Base-by-base conservation (phyloP, 2,329 filamentous ascomycete species). In the Calonectria pseudoturangicola region DNA sequence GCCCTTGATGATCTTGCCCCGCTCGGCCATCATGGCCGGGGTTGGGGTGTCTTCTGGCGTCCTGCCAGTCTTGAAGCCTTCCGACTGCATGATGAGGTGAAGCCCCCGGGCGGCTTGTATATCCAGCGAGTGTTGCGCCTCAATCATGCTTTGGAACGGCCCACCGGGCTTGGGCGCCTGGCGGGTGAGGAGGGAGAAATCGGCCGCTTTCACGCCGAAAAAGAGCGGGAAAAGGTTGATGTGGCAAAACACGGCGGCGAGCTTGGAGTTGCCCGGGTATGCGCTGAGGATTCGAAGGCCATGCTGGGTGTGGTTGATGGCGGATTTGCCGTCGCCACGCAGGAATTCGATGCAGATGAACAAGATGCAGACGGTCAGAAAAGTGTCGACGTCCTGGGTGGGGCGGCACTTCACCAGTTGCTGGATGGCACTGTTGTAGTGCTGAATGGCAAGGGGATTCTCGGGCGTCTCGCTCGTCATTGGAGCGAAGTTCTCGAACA, bases 261-360 rank as follows among this genome's bases (percentile, higher is more conserved):
- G 76, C 27, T 84, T 76, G 4, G 82, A 78, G 21, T 72, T 79
- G 2, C 76, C 73, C 12, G 70, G 66, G 3, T 50, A 64, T 0
- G 74, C 75, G 64, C 83, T 82, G 8, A 86, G 78, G 1, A 87
- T 80, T 18, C 74, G 73, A 18, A 85, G 79, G 12, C 86, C 86
- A 67, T 87, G 85, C 0, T 79, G 79, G 5, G 81, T 82, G 68
- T 87, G 86, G 10, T 79, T 78, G 5, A 83, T 79, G 0, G 85
- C 86, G 4, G 80, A 78, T 7, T 80, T 74, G 21, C 76, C 77
- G 75, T 87, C 81, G 10, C 82, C 84, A 0, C 83, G 82, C 1
- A 87, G 76, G 68, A 86, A 83, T 73, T 87, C 86, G 66, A 87
- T 84, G 72, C 85, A 87, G 43, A 85, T 80, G 70, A 88, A 87